Conservation (phyloP, 2,329 filamentous ascomycete genomes). For the Pyricularia grisea region DNA sequence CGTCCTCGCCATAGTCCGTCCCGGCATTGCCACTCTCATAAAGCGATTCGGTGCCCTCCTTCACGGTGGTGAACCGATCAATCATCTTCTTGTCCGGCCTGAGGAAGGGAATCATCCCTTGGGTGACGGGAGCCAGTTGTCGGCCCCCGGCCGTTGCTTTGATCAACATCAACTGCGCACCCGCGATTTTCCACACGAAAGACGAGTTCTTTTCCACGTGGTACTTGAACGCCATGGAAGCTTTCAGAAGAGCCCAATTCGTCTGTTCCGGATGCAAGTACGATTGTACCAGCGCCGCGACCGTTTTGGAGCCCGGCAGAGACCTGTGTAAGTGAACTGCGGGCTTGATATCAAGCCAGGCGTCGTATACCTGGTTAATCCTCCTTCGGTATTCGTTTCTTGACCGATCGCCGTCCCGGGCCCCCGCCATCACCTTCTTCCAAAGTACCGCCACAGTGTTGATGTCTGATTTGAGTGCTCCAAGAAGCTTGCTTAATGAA, state of each 20-base stretch:
- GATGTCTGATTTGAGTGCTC: conserved; percentile 24
- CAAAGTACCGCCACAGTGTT: conserved; percentile 20
- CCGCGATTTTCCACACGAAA: conserved; percentile 39
- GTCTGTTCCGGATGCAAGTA: conserved; percentile 20
- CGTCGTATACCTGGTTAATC: conserved; percentile 25
- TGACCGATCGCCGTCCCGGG: not conserved
- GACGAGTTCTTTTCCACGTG: conserved; percentile 15
- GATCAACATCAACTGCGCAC: conserved; percentile 36
- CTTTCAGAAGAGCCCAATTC: conserved; percentile 40
- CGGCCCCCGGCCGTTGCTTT: conserved; percentile 25
- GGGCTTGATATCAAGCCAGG: conserved; percentile 33
- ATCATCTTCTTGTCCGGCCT: conserved; percentile 24
- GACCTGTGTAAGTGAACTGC: conserved; percentile 12
- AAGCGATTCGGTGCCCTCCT: conserved; percentile 6
- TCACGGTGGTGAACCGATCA: conserved; percentile 11
- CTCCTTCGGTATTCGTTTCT: conserved; percentile 14
- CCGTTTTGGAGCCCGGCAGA: conserved; percentile 14
- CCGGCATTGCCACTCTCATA: not conserved
- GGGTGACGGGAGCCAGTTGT: conserved; percentile 22
- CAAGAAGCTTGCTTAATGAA: conserved; percentile 21
- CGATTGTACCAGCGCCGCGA: conserved; percentile 19
- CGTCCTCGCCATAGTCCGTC: not conserved
- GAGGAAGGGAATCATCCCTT: conserved; percentile 24
- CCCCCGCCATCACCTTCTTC: conserved; percentile 11
- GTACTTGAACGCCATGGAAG: conserved; percentile 36